These are phyloP conservation scores for Cerrena zonata DNA, from an alignment of 1,284 basidiomycete genomes.

Conservation along the genomic window DNA sequence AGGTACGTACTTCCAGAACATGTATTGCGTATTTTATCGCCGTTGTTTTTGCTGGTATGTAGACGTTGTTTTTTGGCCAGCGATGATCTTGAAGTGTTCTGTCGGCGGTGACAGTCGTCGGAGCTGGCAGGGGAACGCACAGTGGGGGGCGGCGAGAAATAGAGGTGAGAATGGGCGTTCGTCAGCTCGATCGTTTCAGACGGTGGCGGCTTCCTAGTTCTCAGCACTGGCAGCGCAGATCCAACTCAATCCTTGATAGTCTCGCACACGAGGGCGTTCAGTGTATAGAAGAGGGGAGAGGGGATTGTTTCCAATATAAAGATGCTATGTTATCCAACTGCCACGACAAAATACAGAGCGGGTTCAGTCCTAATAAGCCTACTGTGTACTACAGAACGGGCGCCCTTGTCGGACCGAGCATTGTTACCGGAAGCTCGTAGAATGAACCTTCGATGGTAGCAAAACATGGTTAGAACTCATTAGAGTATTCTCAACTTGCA, in stretches of 20 bases:
- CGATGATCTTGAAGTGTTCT: background rate
- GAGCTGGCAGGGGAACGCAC: background rate
- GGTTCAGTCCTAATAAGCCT: too few species aligned
- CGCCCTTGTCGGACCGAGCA: background rate
- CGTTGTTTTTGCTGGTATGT: too few species aligned
- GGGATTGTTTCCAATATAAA: too few species aligned
- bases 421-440: background rate
- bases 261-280: too few species aligned
- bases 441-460: too few species aligned
- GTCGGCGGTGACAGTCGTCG: background rate
- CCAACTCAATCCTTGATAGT: too few species aligned
- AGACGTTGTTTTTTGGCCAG: background rate
- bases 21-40: slow-evolving; percentile 9
- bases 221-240: too few species aligned
- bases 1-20: slow-evolving; percentile 30
- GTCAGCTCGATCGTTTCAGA: background rate
- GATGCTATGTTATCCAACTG: too few species aligned
- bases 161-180: background rate
- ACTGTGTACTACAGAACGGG: background rate
- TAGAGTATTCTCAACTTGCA: background rate
- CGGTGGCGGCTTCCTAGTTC: too few species aligned
- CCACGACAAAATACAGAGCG: background rate
- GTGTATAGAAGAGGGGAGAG: too few species aligned
- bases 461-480: too few species aligned
- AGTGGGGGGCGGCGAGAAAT: background rate